These are phyloP conservation scores for Plasmodium berghei DNA, from an alignment of 169 alveolate genomes.

Conservation along the genomic window DNA sequence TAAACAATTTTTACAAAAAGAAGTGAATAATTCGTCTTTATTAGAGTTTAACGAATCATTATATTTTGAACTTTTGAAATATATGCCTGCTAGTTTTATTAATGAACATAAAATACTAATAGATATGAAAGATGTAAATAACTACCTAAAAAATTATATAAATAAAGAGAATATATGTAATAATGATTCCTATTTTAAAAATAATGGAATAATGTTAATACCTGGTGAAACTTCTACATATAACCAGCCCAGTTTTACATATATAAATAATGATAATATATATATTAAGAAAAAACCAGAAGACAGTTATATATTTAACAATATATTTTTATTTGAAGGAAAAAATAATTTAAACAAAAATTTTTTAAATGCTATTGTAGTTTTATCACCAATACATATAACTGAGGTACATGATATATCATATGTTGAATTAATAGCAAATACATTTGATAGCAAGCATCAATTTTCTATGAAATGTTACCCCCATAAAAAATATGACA, in stretches of 20 bases:
- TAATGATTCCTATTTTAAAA: neutral
- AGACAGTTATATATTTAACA: slow-evolving; percentile 20
- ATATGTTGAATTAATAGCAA: slow-evolving; percentile 34
- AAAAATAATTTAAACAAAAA: slow-evolving; percentile 4
- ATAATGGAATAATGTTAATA: slow-evolving; percentile 5
- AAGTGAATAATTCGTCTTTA: neutral
- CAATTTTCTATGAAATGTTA: slow-evolving; percentile 40
- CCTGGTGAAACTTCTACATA: slow-evolving; percentile 15
- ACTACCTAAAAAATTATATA: neutral
- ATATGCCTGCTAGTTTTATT: neutral
- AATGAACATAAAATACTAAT: neutral
- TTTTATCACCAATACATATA: slow-evolving; percentile 22
- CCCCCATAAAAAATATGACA: slow-evolving; percentile 38
- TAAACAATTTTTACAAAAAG: neutral
- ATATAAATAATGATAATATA: slow-evolving; percentile 9
- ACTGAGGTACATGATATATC: slow-evolving; percentile 4
- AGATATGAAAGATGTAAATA: neutral
- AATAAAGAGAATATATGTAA: neutral
- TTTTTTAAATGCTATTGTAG: slow-evolving; percentile 43
- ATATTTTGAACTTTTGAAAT: neutral
- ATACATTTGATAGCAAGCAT: slow-evolving; percentile 21
- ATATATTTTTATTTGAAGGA: slow-evolving; percentile 42
- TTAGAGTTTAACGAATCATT: slow-evolving; percentile 1
- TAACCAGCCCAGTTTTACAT: slow-evolving; percentile 52
- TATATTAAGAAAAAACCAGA: slow-evolving; percentile 48